phyloP scores from a whole-genome alignment of 176 grass and related monocot genomes.

The Tillandsia leiboldiana region DNA sequence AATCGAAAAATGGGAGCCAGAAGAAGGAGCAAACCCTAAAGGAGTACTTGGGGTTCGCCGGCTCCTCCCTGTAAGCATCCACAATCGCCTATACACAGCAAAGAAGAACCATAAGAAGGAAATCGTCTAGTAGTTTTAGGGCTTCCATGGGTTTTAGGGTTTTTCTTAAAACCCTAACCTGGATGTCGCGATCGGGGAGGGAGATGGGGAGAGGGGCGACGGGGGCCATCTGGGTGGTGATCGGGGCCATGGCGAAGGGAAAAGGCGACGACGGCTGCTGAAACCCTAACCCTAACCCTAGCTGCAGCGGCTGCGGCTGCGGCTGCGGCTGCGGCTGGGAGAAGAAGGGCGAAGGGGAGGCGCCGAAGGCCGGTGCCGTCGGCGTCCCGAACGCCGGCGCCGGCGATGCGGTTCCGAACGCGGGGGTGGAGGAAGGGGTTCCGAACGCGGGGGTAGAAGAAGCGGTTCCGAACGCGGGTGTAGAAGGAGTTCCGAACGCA shows the following conservation, averaged over 20 bases:
- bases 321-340: not conserved
- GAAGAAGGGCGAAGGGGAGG: constrained; percentile 19
- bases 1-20: constrained; percentile 2
- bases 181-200: constrained; percentile 80
- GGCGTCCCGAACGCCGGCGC: constrained; percentile 24
- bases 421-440: constrained; percentile 11
- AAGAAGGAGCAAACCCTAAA: constrained; percentile 58
- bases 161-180: constrained; percentile 29
- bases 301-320: constrained; percentile 5
- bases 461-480: constrained; percentile 24
- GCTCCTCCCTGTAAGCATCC: constrained; percentile 81
- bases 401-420: constrained; percentile 24
- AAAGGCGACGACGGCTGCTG: constrained; percentile 40
- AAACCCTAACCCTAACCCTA: constrained; percentile 27
- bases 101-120: constrained; percentile 10
- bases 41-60: constrained; percentile 68
- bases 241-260: constrained; percentile 46
- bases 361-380: constrained; percentile 23
- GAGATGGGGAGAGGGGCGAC: constrained; percentile 66
- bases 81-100: constrained; percentile 55
- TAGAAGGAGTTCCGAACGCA: constrained; percentile 10
- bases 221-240: constrained; percentile 96
- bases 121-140: not conserved
- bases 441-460: constrained; percentile 26
- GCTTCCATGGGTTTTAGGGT: not conserved